A percentile compares a stretch with the other conserved stretches of the same genome.
phyloP scores from a whole-genome alignment of 176 grass and related monocot genomes.

The Oryza glaberrima region DNA sequence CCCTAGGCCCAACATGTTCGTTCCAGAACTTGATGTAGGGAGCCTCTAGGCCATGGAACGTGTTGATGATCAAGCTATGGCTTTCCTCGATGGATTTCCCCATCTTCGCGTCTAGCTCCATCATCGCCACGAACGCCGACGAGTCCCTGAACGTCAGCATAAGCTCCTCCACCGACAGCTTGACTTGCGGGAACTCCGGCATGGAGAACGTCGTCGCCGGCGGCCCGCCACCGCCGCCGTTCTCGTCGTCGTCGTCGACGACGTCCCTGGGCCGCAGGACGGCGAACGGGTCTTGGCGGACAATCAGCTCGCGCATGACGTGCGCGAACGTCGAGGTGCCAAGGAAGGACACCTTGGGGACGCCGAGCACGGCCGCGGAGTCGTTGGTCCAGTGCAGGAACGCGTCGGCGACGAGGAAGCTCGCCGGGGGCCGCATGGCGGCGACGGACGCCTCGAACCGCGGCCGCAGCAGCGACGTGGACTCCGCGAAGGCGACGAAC shows the following conservation, averaged over 20 bases:
- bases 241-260: not conserved
- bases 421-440: slow-evolving; percentile 15
- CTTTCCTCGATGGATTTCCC: not conserved
- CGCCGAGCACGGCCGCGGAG: slow-evolving; percentile 33
- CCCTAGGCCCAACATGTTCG: not conserved
- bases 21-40: slow-evolving; percentile 57
- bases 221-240: not conserved
- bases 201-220: slow-evolving; percentile 52
- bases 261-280: slow-evolving; percentile 3
- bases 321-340: slow-evolving; percentile 56
- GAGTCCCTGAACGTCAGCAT: slow-evolving; percentile 53
- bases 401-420: slow-evolving; percentile 57
- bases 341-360: slow-evolving; percentile 49
- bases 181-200: slow-evolving; percentile 56
- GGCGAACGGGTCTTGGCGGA: slow-evolving; percentile 42
- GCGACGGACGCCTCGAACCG: slow-evolving; percentile 47
- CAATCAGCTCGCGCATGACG: slow-evolving; percentile 12
- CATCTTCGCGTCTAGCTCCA: slow-evolving; percentile 45
- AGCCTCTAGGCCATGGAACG: slow-evolving; percentile 56
- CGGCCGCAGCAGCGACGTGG: slow-evolving; percentile 34
- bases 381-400: slow-evolving; percentile 61
- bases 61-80: slow-evolving; percentile 53
- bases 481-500: slow-evolving; percentile 48
- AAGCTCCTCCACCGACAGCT: slow-evolving; percentile 50
- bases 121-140: slow-evolving; percentile 34